Percentiles rank a stretch among this genome's conserved stretches.
These are phyloP conservation scores for Picochlorum sp. DNA, from an alignment of 139 green algal species.

Conservation along the genomic window DNA sequence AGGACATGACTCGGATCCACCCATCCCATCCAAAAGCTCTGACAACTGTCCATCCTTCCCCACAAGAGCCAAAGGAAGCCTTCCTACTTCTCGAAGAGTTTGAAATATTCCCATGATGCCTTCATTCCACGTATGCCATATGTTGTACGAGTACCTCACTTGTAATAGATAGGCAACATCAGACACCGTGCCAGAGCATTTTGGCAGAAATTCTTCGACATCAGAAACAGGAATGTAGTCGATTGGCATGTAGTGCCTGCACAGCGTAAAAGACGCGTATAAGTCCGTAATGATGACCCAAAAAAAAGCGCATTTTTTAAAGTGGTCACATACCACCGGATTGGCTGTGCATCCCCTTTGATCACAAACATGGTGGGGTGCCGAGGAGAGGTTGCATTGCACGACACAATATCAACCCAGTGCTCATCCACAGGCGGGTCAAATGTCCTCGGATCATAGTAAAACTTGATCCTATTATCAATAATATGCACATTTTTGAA, in stretches of 20 bases:
- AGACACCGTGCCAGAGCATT: conserved; percentile 15
- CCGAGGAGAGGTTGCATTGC: conserved; percentile 21
- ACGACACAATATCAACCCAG: conserved; percentile 31
- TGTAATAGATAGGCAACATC: conserved; percentile 26
- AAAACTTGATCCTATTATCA: conserved; percentile 2
- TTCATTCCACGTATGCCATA: conserved; percentile 22
- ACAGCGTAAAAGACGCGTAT: too few relatives aligned
- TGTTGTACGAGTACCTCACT: conserved; percentile 38
- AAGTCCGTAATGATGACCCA: not conserved
- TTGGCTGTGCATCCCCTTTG: conserved; percentile 21
- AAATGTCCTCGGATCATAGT: conserved; percentile 8
- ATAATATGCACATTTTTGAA: conserved; percentile 11
- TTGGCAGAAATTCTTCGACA: not conserved
- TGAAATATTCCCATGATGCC: conserved; percentile 22
- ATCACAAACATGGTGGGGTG: conserved; percentile 31
- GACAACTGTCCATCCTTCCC: conserved; percentile 16
- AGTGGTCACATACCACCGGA: not conserved
- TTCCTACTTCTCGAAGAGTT: conserved; percentile 29
- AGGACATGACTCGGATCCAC: not conserved
- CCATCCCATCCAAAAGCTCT: conserved; percentile 12
- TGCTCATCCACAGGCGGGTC: conserved; percentile 9
- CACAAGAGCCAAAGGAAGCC: conserved; percentile 24
- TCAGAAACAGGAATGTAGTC: conserved; percentile 30
- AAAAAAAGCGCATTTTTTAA: not conserved
- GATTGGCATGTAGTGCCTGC: conserved; percentile 9